A percentile compares a stretch with the other conserved stretches of the same genome.
These are phyloP conservation scores for Coleophoma cylindrospora DNA, from an alignment of 2,329 filamentous ascomycete genomes.

Conservation along the genomic window DNA sequence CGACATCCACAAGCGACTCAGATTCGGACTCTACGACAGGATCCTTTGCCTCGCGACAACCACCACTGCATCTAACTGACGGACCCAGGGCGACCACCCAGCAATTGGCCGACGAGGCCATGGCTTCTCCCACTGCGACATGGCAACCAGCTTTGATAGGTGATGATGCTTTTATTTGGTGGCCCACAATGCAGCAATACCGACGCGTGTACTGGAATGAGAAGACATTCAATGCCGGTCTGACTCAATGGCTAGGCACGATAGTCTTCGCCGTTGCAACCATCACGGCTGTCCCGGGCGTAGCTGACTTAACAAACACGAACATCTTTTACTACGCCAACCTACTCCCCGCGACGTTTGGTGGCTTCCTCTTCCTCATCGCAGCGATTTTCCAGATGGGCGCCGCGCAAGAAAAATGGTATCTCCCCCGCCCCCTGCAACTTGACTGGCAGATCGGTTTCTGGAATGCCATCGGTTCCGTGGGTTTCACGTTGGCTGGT, in stretches of 20 bases:
- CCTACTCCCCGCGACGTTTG: slow-evolving; percentile 14
- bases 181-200: slow-evolving; percentile 8
- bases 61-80: neutral
- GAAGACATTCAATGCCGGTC: slow-evolving; percentile 6
- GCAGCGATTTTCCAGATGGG: slow-evolving; percentile 8
- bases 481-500: slow-evolving; percentile 15
- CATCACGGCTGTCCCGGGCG: slow-evolving; percentile 11
- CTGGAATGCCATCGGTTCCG: slow-evolving; percentile 12
- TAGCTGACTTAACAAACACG: slow-evolving; percentile 9
- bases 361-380: slow-evolving; percentile 13
- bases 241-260: slow-evolving; percentile 13
- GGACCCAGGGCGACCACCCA: neutral
- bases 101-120: neutral
- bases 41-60: neutral
- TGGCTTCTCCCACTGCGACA: neutral
- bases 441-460: slow-evolving; percentile 13
- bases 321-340: slow-evolving; percentile 6
- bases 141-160: slow-evolving; percentile 10
- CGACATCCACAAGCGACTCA: slow-evolving; percentile 2
- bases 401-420: slow-evolving; percentile 12
- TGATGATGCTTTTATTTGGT: slow-evolving; percentile 10
- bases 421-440: slow-evolving; percentile 2
- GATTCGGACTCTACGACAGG: neutral
- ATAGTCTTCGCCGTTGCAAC: slow-evolving; percentile 16
- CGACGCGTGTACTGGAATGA: slow-evolving; percentile 6